Base-by-base conservation (phyloP, 805 yeast species). In the Ogataea salicorniae region DNA sequence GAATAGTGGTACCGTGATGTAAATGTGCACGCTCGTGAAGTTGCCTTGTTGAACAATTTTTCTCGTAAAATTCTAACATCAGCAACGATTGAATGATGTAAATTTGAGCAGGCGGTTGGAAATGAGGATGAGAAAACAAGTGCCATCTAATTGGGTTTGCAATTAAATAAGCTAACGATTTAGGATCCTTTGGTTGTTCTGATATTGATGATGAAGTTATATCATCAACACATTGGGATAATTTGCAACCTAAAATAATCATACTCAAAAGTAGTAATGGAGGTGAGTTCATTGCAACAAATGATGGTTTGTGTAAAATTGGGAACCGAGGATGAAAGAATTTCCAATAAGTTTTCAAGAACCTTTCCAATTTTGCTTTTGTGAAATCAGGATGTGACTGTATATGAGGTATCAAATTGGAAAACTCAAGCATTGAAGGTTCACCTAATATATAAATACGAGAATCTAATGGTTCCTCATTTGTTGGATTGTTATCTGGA, bases 1-100 rank as follows among this genome's bases (percentile, higher is more conserved):
- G 96, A 37, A 87, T 81, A 0, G 91, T 81, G 0, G 95, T 84
- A 5, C 94, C 96, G 63, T 88, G 96, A 61, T 89, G 95, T 18
- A 89, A 69, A 63, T 84, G 92, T 0, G 88, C 86, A 42, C 96
- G 67, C 66, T 88, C 96, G 61, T 88, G 96, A 56, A 86, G 64
- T 37, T 69, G 68, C 56, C 96, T 69, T 40, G 79, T 76, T 0
- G 88, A 72, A 55, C 84, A 81, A 50, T 84, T 76, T 67, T 88
- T 86, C 61, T 88, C 96, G 59, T 80, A 83, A 67, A 83, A 81
- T 59, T 88, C 96, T n/a, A 89, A 62, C 52, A 89, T 61, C 46
- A 85, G 64, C 51, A 88, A 71, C 55, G 87, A 73, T 63, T 89
- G 96, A 42, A 89, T 72, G 9, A 88, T 78, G 84, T 91, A 88